Conservation (phyloP, 768 basidiomycete genomes). For the Kwoniella heveanensis region DNA sequence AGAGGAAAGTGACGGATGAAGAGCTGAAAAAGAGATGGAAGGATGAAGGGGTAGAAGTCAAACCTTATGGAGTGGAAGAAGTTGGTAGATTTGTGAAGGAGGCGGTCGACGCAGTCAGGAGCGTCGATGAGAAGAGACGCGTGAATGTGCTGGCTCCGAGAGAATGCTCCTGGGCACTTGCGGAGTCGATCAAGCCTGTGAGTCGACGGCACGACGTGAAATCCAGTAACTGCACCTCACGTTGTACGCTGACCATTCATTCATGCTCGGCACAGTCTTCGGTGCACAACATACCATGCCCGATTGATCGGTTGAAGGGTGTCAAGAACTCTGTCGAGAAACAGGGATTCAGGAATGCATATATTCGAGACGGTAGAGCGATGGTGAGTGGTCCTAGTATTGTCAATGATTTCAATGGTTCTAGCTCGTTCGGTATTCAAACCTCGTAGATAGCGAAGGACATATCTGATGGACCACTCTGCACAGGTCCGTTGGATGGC, state of each 20-base stretch:
- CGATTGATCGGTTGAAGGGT: constrained; percentile 75
- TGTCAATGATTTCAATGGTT: too few species aligned
- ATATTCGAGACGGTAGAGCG: constrained; percentile 85
- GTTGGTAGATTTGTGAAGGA: constrained; percentile 54
- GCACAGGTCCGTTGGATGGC: constrained; percentile 67
- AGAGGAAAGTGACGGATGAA: constrained; percentile 33
- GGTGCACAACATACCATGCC: constrained; percentile 63
- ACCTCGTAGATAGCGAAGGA: background rate
- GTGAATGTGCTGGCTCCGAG: constrained; percentile 32
- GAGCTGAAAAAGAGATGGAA: constrained; percentile 22
- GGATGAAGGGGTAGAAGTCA: constrained; percentile 25
- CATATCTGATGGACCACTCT: background rate
- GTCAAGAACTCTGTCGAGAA: constrained; percentile 88
- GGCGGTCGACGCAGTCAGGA: constrained; percentile 60
- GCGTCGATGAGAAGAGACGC: constrained; percentile 53
- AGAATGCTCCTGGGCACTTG: constrained; percentile 47
- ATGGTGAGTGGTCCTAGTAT: constrained; percentile 55
- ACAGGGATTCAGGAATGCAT: constrained; percentile 77
- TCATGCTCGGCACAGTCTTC: constrained; percentile 25
- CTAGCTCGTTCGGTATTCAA: background rate
- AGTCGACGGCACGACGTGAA: constrained; percentile 23
- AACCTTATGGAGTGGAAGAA: constrained; percentile 65
- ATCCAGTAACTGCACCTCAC: too few species aligned
- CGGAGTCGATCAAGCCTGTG: constrained; percentile 45
- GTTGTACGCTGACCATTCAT: too few species aligned